Evolutionary conservation across 257 asterid genomes (phyloP), one percentile per base, ranked within the genome.

Genomic region (Solanum appendiculatum): DNA sequence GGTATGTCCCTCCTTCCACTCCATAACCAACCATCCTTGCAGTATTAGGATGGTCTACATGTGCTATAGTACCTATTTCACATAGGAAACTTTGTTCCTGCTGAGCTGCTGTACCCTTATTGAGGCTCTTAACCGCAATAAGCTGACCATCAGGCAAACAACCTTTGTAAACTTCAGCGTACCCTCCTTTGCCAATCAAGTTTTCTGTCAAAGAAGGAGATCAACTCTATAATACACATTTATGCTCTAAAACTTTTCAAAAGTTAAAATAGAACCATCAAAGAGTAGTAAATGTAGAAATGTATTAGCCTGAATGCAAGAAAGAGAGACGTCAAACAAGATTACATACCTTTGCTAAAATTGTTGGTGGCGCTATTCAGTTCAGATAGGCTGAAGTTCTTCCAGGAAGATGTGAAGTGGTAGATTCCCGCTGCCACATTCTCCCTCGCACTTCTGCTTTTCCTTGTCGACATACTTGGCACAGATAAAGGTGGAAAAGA

Each of bases 1-100:
- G 94, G 84, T 74, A 90, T 3, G 92, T 89, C 34, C 98, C 97
- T 81, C 98, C 96, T 86, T 94, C 96, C 82, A 92, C 94, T 66
- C 96, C 98, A 88, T 93, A 94, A 36, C 96, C 98, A 87, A 94
- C 75, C 96, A 94, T 89, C 89, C 89, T 93, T 18, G 97, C 95
- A 36, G 95, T 93, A 80, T 94, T 94, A 13, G 93, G 96, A 92
- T 94, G 98, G 82, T 92, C 86, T 25, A 94, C 91, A 75, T 94
- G 98, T 46, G 97, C 98, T 69, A 94, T 92, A 20, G 92, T 93
- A 40, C 98, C 98, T 78, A 94, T 86, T 88, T 94, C 98, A 6
- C 93, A 92, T 44, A 94, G 83, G 88, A 93, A 94, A 84, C 68
- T 90, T 16, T 88, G 77, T 37, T 86, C 86, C 73, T 90, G 90